phyloP scores from a whole-genome alignment of 192 early-diverging fungal species.

The Paraglomus brasilianum region DNA sequence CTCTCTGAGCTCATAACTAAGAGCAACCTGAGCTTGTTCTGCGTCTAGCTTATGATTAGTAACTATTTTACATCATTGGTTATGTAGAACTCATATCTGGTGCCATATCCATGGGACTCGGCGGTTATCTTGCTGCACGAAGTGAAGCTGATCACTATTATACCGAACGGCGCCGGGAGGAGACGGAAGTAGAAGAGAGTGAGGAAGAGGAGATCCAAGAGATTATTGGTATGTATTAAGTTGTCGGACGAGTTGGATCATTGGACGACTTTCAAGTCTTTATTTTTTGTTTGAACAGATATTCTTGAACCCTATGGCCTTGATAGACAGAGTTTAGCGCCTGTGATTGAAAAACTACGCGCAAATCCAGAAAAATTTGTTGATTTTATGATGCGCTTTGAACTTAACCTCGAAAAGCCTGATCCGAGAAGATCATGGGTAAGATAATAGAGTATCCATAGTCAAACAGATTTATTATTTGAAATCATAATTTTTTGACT shows the following conservation, averaged over 20 bases:
- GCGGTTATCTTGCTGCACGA: slow-evolving; percentile 60
- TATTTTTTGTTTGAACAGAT: slow-evolving; percentile 29
- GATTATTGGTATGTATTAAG: slow-evolving; percentile 40
- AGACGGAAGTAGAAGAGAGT: slow-evolving; percentile 50
- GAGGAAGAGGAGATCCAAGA: slow-evolving; percentile 58
- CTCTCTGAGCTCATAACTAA: neutral
- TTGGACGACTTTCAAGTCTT: neutral
- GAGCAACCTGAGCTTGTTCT: no score
- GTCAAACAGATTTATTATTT: neutral
- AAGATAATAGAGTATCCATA: slow-evolving; percentile 1
- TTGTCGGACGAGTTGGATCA: neutral
- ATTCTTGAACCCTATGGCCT: slow-evolving; percentile 68
- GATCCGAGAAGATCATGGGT: slow-evolving; percentile 55
- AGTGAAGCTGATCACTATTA: slow-evolving; percentile 65
- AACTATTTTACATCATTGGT: neutral
- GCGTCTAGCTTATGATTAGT: neutral
- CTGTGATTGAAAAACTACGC: slow-evolving; percentile 51
- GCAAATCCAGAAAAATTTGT: slow-evolving; percentile 58
- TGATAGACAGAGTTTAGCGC: slow-evolving; percentile 42
- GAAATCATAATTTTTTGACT: neutral
- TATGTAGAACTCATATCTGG: slow-evolving; percentile 52
- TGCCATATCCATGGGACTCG: slow-evolving; percentile 62
- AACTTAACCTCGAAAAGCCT: slow-evolving; percentile 60
- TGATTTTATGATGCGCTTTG: slow-evolving; percentile 76
- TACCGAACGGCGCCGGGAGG: slow-evolving; percentile 54